Conservation (phyloP, 2,329 filamentous ascomycete genomes). For the Phyllosticta paracitricarpa region DNA sequence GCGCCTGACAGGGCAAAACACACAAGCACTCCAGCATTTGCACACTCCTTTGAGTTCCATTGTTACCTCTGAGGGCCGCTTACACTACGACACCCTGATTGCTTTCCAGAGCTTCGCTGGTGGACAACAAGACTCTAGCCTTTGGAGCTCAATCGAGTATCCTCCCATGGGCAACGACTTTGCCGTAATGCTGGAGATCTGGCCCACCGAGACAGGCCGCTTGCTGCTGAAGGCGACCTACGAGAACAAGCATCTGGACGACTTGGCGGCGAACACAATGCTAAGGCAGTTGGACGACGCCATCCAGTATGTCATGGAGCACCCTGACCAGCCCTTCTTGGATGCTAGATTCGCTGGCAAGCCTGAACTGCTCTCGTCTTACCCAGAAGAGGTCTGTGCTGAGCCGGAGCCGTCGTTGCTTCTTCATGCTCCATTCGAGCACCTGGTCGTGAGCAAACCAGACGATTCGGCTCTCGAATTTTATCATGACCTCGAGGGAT, state of each 20-base stretch:
- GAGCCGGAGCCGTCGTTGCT: background rate
- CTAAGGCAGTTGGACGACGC: constrained; percentile 5
- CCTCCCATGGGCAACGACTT: constrained; percentile 24
- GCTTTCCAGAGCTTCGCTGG: constrained; percentile 9
- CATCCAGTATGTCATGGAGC: constrained; percentile 13
- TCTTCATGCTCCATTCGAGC: constrained; percentile 3
- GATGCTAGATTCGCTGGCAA: constrained; percentile 13
- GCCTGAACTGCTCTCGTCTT: constrained; percentile 13
- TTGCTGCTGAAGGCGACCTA: constrained; percentile 22
- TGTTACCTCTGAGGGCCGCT: constrained; percentile 2
- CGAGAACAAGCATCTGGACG: constrained; percentile 18
- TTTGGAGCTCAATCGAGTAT: constrained; percentile 12
- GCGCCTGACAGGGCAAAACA: constrained; percentile 5
- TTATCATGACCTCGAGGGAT: background rate
- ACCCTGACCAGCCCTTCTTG: constrained; percentile 16
- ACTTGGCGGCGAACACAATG: constrained; percentile 6
- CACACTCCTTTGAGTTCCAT: constrained; percentile 8
- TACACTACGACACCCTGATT: constrained; percentile 7
- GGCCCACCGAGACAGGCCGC: constrained; percentile 15
- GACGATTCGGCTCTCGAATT: constrained; percentile 2
- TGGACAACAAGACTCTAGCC: background rate
- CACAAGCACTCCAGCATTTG: constrained; percentile 5
- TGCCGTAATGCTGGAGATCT: constrained; percentile 24
- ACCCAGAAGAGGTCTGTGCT: constrained; percentile 12
- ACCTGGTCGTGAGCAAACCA: background rate